Percentiles rank a stretch among this genome's conserved stretches.
These are phyloP conservation scores for Tephrocybe sp. DNA, from an alignment of 768 basidiomycete genomes.

Conservation along the genomic window DNA sequence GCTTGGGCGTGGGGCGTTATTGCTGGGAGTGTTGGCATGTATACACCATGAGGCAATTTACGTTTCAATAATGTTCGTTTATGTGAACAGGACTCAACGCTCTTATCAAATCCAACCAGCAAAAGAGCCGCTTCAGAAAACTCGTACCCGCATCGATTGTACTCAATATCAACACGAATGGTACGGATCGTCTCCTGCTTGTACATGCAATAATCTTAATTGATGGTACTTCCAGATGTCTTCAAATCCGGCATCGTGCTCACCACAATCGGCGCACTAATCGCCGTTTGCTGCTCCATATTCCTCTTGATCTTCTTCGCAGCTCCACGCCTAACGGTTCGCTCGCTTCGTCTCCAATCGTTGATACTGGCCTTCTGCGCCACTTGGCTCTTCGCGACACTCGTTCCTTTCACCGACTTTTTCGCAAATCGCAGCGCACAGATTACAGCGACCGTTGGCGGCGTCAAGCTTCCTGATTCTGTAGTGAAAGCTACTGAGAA, in stretches of 20 bases:
- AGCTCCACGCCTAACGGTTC: slow-evolving; percentile 17
- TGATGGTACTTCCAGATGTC: slow-evolving; percentile 29
- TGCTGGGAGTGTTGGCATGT: slow-evolving; percentile 19
- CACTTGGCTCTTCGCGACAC: slow-evolving; percentile 41
- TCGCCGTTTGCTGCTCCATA: slow-evolving; percentile 28
- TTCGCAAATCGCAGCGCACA: slow-evolving; percentile 43
- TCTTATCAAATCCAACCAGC: slow-evolving; percentile 38
- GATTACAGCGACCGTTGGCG: slow-evolving; percentile 40
- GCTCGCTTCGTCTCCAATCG: slow-evolving; percentile 33
- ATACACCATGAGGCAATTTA: no score
- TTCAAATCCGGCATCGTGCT: slow-evolving; percentile 35
- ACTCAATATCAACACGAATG: slow-evolving; percentile 36
- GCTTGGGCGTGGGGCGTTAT: slow-evolving; percentile 21
- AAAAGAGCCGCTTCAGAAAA: slow-evolving; percentile 30
- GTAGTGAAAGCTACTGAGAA: slow-evolving; percentile 35
- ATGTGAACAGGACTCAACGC: slow-evolving; percentile 35
- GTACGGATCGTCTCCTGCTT: slow-evolving; percentile 23
- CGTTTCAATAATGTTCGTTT: not conserved
- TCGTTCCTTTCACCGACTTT: slow-evolving; percentile 18
- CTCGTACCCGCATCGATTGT: slow-evolving; percentile 30
- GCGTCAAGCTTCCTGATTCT: slow-evolving; percentile 31
- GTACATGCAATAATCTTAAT: not conserved
- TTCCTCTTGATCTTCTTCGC: slow-evolving; percentile 21
- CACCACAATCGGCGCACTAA: slow-evolving; percentile 32
- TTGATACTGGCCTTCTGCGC: slow-evolving; percentile 39